Evolutionary conservation across 345 rosid genomes (phyloP).

Genomic region (Rubroshorea leprosula): DNA sequence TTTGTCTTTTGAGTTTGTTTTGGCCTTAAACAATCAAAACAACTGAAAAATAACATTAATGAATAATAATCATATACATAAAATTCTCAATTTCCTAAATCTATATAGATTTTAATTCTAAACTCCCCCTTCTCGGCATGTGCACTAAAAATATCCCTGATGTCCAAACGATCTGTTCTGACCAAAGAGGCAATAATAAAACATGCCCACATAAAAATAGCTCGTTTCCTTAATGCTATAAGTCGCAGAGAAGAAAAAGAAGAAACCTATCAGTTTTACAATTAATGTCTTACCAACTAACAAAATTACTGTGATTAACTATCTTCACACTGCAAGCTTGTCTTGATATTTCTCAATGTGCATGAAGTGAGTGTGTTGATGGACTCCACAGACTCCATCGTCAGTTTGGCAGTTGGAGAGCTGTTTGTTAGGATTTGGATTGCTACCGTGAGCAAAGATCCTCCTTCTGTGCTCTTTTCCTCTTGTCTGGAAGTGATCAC

Average conservation of each 20-base stretch:
- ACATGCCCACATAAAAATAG: constrained; percentile 21
- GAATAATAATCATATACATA: constrained; percentile 21
- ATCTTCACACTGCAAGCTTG: constrained; percentile 82
- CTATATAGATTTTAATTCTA: constrained; percentile 8
- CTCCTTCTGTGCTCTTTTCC: constrained; percentile 78
- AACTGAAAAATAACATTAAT: constrained; percentile 10
- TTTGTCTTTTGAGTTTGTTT: too few relatives aligned
- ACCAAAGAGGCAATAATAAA: constrained; percentile 20
- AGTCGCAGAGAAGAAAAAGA: not conserved
- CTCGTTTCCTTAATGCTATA: constrained; percentile 10
- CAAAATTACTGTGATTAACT: constrained; percentile 27
- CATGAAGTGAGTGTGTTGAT: constrained; percentile 69
- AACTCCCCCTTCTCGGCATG: constrained; percentile 9
- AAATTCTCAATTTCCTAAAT: constrained; percentile 15
- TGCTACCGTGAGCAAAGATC: constrained; percentile 79
- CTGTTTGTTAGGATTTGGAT: constrained; percentile 62
- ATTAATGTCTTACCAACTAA: constrained; percentile 20
- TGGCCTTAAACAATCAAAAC: constrained; percentile 8
- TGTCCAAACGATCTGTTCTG: constrained; percentile 7
- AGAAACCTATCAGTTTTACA: constrained; percentile 28
- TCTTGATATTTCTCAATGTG: constrained; percentile 69
- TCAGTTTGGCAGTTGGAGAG: constrained; percentile 66
- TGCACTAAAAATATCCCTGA: constrained; percentile 8
- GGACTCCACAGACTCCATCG: constrained; percentile 77
- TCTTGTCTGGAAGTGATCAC: constrained; percentile 81